Evolutionary conservation across 441 rosid species (phyloP).

Genomic region (Raphanus hybrid): DNA sequence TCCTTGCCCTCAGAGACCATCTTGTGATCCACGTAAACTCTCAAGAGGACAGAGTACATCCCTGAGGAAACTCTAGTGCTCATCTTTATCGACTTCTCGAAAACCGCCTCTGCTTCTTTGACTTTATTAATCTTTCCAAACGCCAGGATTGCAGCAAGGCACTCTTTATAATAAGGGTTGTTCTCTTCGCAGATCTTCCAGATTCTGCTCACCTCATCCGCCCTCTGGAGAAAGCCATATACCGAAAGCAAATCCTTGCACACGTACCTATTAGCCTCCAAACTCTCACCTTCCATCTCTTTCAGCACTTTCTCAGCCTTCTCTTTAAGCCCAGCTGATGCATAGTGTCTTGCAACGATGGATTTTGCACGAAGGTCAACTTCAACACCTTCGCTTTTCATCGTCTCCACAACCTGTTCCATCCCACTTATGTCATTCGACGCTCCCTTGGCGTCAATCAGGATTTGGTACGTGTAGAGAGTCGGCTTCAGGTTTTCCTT

Average conservation of each 20-base stretch:
- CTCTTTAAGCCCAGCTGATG: conserved; percentile 57
- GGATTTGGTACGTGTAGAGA: conserved; percentile 60
- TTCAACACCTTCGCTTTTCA: conserved; percentile 79
- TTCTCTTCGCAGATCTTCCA: conserved; percentile 69
- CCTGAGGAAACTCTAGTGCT: conserved; percentile 50
- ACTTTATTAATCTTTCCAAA: conserved; percentile 70
- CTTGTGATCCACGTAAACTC: conserved; percentile 70
- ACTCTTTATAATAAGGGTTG: conserved; percentile 51
- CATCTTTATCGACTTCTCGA: conserved; percentile 47
- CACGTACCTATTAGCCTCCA: conserved; percentile 52
- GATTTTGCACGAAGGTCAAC: conserved; percentile 52
- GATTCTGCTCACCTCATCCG: conserved; percentile 68
- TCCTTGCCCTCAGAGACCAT: conserved; percentile 71
- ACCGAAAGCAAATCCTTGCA: conserved; percentile 59
- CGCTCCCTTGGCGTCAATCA: conserved; percentile 74
- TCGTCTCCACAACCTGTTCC: conserved; percentile 72
- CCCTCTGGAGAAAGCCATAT: conserved; percentile 69
- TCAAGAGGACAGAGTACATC: conserved; percentile 56
- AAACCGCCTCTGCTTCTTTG: conserved; percentile 73
- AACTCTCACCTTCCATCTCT: conserved; percentile 72
- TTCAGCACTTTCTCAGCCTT: conserved; percentile 63
- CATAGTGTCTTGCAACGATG: conserved; percentile 65
- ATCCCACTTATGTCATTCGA: conserved; percentile 69
- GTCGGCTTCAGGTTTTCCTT: conserved; percentile 74
- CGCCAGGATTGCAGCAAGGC: conserved; percentile 67